phyloP scores from a whole-genome alignment of 106 monocot genomes.

The Allium cepa region DNA sequence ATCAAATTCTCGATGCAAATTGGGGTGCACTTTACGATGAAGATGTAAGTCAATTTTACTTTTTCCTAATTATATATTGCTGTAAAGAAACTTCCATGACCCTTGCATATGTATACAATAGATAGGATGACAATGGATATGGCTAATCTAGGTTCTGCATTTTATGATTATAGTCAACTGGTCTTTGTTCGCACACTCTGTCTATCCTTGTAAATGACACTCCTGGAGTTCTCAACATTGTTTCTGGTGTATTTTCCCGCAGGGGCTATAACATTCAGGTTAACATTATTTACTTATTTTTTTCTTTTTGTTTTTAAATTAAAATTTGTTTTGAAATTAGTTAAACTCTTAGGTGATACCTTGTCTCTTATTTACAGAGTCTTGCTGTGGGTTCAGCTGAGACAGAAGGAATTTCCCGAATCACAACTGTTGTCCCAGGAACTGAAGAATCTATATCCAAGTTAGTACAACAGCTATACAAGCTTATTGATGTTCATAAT shows the following conservation, averaged over 20 bases:
- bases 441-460: constrained; percentile 82
- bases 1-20: constrained; percentile 95
- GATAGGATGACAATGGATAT: background rate
- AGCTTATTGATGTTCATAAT: constrained; percentile 91
- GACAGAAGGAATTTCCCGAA: constrained; percentile 74
- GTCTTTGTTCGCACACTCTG: constrained; percentile 86
- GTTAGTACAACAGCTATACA: constrained; percentile 81
- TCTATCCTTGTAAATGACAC: constrained; percentile 89
- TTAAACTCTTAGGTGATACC: no score
- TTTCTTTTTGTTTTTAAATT: background rate
- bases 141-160: background rate
- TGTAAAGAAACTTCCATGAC: no score
- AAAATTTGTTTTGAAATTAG: no score
- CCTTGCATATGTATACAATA: no score
- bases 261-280: constrained; percentile 70
- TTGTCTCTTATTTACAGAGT: constrained; percentile 34
- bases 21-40: constrained; percentile 83
- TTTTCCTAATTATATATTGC: background rate
- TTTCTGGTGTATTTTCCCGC: constrained; percentile 92
- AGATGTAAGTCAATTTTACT: constrained; percentile 50
- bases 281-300: background rate
- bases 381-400: constrained; percentile 95
- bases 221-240: constrained; percentile 91
- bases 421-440: constrained; percentile 96
- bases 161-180: constrained; percentile 44